Conservation (phyloP, 495 filamentous ascomycete genomes). For the Endocarpon pusillum region DNA sequence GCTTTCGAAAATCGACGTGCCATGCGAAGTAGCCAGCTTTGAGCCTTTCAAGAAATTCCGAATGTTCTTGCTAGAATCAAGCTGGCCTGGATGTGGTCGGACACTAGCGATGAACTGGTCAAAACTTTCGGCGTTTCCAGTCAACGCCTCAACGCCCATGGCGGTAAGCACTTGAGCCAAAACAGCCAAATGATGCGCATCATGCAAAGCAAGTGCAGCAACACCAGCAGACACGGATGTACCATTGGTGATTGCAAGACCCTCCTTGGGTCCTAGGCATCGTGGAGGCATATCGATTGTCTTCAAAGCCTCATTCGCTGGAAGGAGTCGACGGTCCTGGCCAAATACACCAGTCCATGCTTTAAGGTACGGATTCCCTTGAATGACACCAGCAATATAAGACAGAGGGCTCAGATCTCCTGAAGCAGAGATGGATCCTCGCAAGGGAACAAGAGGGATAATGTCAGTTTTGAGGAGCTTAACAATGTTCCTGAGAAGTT, state of each 20-base stretch:
- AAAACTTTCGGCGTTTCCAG: constrained; percentile 36
- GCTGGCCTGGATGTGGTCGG: constrained; percentile 46
- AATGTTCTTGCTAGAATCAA: constrained; percentile 39
- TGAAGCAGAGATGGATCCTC: constrained; percentile 46
- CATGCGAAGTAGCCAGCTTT: constrained; percentile 11
- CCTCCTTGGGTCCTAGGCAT: constrained; percentile 29
- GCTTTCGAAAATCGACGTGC: constrained; percentile 10
- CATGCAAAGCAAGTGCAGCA: constrained; percentile 35
- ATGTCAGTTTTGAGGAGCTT: constrained; percentile 28
- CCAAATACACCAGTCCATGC: constrained; percentile 1
- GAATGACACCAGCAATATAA: constrained; percentile 40
- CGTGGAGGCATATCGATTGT: constrained; percentile 6
- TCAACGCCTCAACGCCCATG: constrained; percentile 26
- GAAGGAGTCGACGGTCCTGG: background rate
- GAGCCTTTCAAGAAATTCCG: constrained; percentile 29
- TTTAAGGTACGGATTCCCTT: constrained; percentile 33
- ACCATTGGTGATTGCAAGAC: constrained; percentile 46
- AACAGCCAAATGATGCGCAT: constrained; percentile 37
- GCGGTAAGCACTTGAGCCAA: constrained; percentile 39
- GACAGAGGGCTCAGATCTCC: constrained; percentile 44
- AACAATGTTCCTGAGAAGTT: constrained; percentile 29
- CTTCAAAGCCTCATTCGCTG: constrained; percentile 9
- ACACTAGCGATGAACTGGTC: constrained; percentile 40
- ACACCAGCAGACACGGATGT: constrained; percentile 40
- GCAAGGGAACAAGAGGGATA: constrained; percentile 36